phyloP scores from a whole-genome alignment of 2,329 filamentous ascomycete species.

The Coniochaeta sp. region DNA sequence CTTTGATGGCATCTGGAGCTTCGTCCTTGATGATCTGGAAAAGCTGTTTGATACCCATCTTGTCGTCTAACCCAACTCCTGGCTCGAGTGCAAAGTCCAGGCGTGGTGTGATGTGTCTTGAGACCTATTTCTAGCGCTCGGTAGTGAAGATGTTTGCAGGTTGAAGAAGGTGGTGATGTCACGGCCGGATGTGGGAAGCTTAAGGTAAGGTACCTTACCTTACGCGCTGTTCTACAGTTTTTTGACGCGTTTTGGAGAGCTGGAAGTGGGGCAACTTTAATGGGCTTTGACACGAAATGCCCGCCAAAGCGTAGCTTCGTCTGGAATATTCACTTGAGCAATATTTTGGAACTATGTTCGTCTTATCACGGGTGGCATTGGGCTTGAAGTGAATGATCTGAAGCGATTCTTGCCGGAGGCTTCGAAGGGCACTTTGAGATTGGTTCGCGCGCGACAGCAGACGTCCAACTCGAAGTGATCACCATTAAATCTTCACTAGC shows the following conservation, averaged over 20 bases:
- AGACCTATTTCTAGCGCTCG: no score
- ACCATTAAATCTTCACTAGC: no score
- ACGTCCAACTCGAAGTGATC: no score
- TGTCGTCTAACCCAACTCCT: constrained; percentile 12
- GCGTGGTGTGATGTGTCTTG: background rate
- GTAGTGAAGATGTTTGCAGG: background rate
- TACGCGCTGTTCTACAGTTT: background rate
- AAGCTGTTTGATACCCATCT: constrained; percentile 64
- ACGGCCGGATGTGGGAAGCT: background rate
- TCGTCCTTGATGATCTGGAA: constrained; percentile 83
- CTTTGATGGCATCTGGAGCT: constrained; percentile 90
- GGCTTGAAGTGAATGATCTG: no score
- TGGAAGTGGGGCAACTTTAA: constrained; percentile 1
- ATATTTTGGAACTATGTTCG: no score
- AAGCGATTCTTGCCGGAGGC: background rate
- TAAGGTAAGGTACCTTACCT: no score
- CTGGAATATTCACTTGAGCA: no score
- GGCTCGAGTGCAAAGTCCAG: background rate
- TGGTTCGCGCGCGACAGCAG: no score
- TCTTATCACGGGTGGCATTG: no score
- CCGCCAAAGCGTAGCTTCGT: no score
- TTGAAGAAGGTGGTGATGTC: background rate
- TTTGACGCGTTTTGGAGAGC: background rate
- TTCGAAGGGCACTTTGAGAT: no score
- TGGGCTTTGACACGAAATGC: background rate